Base-by-base conservation (phyloP, 2,329 filamentous ascomycete genomes). In the Aureobasidium lini region DNA sequence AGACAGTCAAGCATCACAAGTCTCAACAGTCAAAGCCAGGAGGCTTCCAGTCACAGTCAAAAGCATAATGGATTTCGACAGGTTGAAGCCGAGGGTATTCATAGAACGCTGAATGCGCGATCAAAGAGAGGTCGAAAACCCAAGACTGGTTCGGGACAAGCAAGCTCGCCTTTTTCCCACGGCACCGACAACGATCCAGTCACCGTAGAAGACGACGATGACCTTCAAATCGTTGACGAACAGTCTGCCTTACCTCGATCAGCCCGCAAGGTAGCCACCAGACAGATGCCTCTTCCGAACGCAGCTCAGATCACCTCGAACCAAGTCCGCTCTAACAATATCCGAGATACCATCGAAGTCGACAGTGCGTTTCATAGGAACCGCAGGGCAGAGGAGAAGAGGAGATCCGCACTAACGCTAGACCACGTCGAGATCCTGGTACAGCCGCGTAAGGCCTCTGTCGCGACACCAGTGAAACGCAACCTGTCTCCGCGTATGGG, bases 1-100 rank as follows among this genome's bases (percentile, higher is more conserved):
- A 48, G 44, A 36, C 23, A 31, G 8, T 11, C 44, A 6, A 58
- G 54, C 10, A 18, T 42, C 23, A 42, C 49, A 34, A 58, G 54
- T 13, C 1, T 48, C 4, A 9, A 18, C 54, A 58, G 53, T 42
- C 50, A 54, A n/a, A 54, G 53, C 16, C 54, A 58, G 9, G 54
- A 58, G 2, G 9, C n/a, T 11, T 18, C 28, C 16, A 42, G 44
- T 28, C n/a, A n/a, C n/a, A n/a, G n/a, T n/a, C n/a, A n/a, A n/a
- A n/a, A n/a, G n/a, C n/a, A n/a, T n/a, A n/a, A n/a, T n/a, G n/a
- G n/a, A n/a, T n/a, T n/a, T n/a, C n/a, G n/a, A n/a, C n/a, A n/a
- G n/a, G n/a, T n/a, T n/a, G n/a, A n/a, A n/a, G n/a, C n/a, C n/a
- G n/a, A n/a, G n/a, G n/a, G n/a, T n/a, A n/a, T n/a, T n/a, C n/a